These are phyloP conservation scores for Ustilaginoidea virens DNA, from an alignment of 2,329 filamentous ascomycete genomes.

Conservation along the genomic window DNA sequence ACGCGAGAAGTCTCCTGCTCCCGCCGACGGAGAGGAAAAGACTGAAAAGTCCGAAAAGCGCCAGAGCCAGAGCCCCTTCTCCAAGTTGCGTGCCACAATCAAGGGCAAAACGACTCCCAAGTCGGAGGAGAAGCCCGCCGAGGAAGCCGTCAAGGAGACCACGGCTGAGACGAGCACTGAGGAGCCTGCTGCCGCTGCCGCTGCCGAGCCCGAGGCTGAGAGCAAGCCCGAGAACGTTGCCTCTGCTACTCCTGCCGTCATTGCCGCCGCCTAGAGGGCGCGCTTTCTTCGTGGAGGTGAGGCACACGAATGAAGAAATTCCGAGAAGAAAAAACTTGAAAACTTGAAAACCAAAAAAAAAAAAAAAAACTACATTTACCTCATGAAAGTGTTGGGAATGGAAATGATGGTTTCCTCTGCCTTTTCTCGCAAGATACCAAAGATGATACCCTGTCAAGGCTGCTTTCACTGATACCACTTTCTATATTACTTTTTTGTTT, in stretches of 20 bases:
- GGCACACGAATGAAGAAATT: too few species aligned
- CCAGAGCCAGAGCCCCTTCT: constrained; percentile 30
- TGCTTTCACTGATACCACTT: constrained; percentile 30
- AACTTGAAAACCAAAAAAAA: constrained; percentile 8
- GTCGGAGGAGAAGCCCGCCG: constrained; percentile 24
- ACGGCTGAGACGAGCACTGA: too few species aligned
- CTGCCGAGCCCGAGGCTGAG: too few species aligned
- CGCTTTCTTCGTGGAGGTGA: constrained; percentile 9
- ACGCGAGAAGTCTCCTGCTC: constrained; percentile 49
- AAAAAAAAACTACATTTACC: constrained; percentile 13
- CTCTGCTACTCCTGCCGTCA: constrained; percentile 29
- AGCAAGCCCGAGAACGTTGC: too few species aligned
- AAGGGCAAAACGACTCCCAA: constrained; percentile 29
- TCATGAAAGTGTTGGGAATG: constrained; percentile 29
- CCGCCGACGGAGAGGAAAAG: constrained; percentile 44
- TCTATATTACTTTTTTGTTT: constrained; percentile 15
- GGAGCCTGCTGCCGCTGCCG: constrained; percentile 15
- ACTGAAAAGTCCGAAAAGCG: constrained; percentile 14
- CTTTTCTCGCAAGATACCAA: constrained; percentile 34
- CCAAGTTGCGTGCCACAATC: constrained; percentile 44
- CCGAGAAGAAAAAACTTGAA: constrained; percentile 1
- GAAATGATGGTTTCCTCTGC: constrained; percentile 33
- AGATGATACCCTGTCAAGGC: constrained; percentile 41
- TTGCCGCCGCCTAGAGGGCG: constrained; percentile 33
- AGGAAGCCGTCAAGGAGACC: constrained; percentile 19